phyloP scores from a whole-genome alignment of 2,329 filamentous ascomycete genomes.

The Trichoderma citrinoviride region DNA sequence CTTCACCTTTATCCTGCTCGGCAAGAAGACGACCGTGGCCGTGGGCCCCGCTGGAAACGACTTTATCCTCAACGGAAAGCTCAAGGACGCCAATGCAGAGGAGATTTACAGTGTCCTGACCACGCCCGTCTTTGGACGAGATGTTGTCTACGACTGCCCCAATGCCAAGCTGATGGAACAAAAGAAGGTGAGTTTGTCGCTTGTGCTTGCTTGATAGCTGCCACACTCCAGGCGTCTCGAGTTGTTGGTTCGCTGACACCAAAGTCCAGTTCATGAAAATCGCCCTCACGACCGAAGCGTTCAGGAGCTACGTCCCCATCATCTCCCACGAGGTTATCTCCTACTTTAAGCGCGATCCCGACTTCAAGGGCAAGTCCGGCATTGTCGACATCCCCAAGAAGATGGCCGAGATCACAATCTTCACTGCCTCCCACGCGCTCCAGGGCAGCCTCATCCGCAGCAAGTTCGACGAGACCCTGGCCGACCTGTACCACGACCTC shows the following conservation, averaged over 20 bases:
- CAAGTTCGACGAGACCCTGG: slow-evolving; percentile 77
- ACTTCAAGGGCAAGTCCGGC: slow-evolving; percentile 67
- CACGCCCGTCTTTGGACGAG: slow-evolving; percentile 71
- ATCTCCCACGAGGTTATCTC: slow-evolving; percentile 71
- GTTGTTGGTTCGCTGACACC: slow-evolving; percentile 20
- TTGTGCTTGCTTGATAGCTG: background rate
- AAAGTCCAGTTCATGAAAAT: slow-evolving; percentile 69
- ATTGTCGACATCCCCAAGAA: slow-evolving; percentile 68
- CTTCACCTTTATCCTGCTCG: slow-evolving; percentile 85
- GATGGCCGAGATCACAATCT: slow-evolving; percentile 86
- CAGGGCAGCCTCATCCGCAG: slow-evolving; percentile 81
- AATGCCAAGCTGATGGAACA: slow-evolving; percentile 94
- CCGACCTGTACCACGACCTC: slow-evolving; percentile 80
- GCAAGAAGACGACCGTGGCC: slow-evolving; percentile 85
- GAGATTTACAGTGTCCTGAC: slow-evolving; percentile 82
- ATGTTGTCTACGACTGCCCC: slow-evolving; percentile 88
- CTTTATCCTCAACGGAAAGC: slow-evolving; percentile 87
- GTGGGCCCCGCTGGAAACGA: slow-evolving; percentile 81
- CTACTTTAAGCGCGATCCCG: slow-evolving; percentile 66
- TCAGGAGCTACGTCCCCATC: slow-evolving; percentile 72
- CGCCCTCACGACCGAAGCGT: slow-evolving; percentile 71
- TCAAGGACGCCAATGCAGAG: slow-evolving; percentile 85
- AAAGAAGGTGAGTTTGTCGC: slow-evolving; percentile 67
- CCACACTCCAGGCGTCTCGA: background rate
- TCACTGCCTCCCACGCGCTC: slow-evolving; percentile 80